Percentiles rank a stretch among this genome's conserved stretches.
phyloP scores from a whole-genome alignment of 768 basidiomycete genomes.

The Boletus pseudopeckii region DNA sequence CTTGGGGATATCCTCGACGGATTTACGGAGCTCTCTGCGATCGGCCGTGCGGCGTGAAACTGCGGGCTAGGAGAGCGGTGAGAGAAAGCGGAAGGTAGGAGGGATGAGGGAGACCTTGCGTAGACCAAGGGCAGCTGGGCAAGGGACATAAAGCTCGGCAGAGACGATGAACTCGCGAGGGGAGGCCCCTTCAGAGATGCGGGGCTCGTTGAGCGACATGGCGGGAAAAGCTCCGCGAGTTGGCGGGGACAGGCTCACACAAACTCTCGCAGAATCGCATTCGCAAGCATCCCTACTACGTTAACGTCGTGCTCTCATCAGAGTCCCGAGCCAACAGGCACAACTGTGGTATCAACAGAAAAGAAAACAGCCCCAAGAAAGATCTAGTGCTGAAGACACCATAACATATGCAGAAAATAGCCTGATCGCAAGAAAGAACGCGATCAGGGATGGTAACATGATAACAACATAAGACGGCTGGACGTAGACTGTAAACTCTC shows the following conservation, averaged over 20 bases:
- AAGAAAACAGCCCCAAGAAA: conserved; percentile 5
- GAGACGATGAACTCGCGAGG: conserved; percentile 56
- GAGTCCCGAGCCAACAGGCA: background rate
- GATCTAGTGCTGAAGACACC: conserved; percentile 7
- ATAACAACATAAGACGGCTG: conserved; percentile 14
- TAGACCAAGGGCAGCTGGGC: conserved; percentile 44
- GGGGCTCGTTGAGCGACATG: conserved; percentile 14
- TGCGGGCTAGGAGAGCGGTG: conserved; percentile 36
- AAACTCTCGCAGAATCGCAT: too few species aligned
- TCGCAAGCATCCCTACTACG: conserved; percentile 2
- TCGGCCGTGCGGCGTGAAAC: conserved; percentile 53
- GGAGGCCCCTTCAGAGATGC: conserved; percentile 3
- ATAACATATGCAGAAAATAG: conserved; percentile 17
- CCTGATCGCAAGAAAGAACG: conserved; percentile 10
- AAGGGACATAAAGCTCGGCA: conserved; percentile 60
- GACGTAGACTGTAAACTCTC: conserved; percentile 12
- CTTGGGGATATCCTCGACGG: conserved; percentile 42
- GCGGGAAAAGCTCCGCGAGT: background rate
- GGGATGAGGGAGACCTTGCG: conserved; percentile 49
- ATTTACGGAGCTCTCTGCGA: conserved; percentile 41
- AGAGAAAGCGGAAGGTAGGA: conserved; percentile 3
- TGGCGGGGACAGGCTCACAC: too few species aligned
- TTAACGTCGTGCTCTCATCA: background rate
- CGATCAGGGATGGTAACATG: conserved; percentile 13
- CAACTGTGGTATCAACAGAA: conserved; percentile 10